These are phyloP conservation scores for Boletus eberwhitei DNA, from an alignment of 768 basidiomycete species.

Conservation along the genomic window DNA sequence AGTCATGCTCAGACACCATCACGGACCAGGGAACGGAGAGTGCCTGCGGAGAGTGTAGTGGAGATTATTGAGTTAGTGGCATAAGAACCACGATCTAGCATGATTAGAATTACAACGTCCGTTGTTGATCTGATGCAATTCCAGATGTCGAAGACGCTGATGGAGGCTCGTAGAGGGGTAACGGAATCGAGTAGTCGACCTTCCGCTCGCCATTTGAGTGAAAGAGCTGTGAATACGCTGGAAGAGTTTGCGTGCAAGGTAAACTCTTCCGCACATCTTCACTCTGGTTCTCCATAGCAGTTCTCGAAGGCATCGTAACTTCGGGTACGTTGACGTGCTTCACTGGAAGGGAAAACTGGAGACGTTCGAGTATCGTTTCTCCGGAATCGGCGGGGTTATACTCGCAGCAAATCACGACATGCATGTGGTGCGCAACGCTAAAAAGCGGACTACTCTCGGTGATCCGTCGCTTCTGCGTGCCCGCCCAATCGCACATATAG, in stretches of 20 bases:
- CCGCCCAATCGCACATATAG: constrained; percentile 28
- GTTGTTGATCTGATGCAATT: constrained; percentile 3
- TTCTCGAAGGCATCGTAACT: neutral
- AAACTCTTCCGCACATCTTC: constrained; percentile 11
- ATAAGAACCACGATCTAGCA: neutral
- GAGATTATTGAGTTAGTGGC: neutral
- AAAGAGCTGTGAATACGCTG: constrained; percentile 78
- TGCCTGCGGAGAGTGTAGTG: neutral
- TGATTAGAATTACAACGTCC: neutral
- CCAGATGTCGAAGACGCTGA: constrained; percentile 2
- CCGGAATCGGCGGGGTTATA: constrained; percentile 47
- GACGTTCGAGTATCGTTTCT: constrained; percentile 19
- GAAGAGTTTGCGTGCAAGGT: constrained; percentile 41
- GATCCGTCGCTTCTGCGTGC: constrained; percentile 35
- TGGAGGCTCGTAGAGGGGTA: constrained; percentile 61
- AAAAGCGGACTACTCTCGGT: constrained; percentile 54
- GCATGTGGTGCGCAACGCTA: constrained; percentile 50
- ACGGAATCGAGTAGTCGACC: constrained; percentile 58
- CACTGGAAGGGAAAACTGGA: constrained; percentile 47
- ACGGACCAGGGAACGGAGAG: neutral
- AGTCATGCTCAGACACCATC: neutral
- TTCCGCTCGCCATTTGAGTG: constrained; percentile 69
- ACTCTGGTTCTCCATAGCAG: neutral
- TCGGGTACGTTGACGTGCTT: constrained; percentile 46
- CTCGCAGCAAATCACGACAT: constrained; percentile 51